phyloP scores from a whole-genome alignment of 192 early-diverging fungal genomes.

The Backusella mclennaniae region DNA sequence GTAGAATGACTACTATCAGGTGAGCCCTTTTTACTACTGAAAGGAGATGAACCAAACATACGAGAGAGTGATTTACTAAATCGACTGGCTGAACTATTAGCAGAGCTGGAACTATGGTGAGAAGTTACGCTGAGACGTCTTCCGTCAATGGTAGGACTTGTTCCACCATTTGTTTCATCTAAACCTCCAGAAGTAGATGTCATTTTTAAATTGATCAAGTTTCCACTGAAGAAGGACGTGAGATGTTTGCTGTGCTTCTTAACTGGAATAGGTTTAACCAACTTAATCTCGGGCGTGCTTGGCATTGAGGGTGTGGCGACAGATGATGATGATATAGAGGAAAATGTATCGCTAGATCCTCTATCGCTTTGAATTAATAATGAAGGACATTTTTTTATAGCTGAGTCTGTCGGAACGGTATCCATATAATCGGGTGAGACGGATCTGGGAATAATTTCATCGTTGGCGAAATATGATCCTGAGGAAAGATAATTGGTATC shows the following conservation, averaged over 20 bases:
- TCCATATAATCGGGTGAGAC: not conserved
- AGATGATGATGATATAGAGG: not conserved
- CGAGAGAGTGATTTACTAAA: constrained; percentile 4
- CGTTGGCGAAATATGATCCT: not conserved
- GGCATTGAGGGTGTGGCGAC: not conserved
- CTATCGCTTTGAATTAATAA: not conserved
- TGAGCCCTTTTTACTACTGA: not conserved
- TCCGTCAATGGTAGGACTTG: not conserved
- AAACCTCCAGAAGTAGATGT: not conserved
- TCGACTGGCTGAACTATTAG: not conserved
- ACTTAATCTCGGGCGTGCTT: not conserved
- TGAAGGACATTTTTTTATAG: not conserved
- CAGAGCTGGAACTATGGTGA: not conserved
- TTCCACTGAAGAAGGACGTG: not conserved
- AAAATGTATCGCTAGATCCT: constrained; percentile 10
- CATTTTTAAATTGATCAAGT: constrained; percentile 9
- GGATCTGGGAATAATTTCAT: constrained; percentile 6
- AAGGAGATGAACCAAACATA: not conserved
- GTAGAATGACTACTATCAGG: not conserved
- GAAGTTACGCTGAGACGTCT: not conserved
- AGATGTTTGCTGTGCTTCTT: constrained; percentile 8
- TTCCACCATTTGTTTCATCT: not conserved
- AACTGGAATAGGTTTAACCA: not conserved
- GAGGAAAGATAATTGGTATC: not conserved
- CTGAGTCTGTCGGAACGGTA: not conserved